Evolutionary conservation across 1,284 basidiomycete genomes (phyloP), one percentile per base, ranked within the genome.

Genomic region (Earliella scabrosa): DNA sequence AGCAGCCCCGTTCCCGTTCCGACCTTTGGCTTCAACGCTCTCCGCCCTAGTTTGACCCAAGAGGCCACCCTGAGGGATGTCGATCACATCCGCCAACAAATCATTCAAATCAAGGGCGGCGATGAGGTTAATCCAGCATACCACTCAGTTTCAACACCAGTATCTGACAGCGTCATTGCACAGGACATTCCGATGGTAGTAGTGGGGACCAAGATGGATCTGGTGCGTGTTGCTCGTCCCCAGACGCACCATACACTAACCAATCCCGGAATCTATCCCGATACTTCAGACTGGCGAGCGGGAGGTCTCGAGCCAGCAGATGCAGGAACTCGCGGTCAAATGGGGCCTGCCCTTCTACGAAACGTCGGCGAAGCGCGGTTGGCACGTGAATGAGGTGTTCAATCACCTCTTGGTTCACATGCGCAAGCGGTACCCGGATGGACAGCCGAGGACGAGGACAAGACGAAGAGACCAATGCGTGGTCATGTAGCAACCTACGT

Each of bases 201-300:
- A 11, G 92, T 94, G 16, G 93, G 93, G 40, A 95, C 93, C 50
- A 96, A 96, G 73, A 81, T 92, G 56, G 94, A 96, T 71, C 83
- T 95, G 51, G 69, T 70, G 14, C 44, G 68, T 58, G 13, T 38
- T 36, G 3, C n/a, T 24, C 20, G 43, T 35, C 16, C 7, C 36
- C 29, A n/a, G 10, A 35, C 16, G 23, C 32, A 11, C 6, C 36
- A 20, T 16, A 39, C 36, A 10, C n/a, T 20, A 20, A 20, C n/a
- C n/a, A 16, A 34, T 34, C 11, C 32, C 32, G 9, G 10, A 34
- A 34, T 16, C 10, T 34, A 5, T 34, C 32, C 11, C 4, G 24
- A 23, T 46, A 18, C 10, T 39, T 24, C 50, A 71, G 70, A 80
- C 82, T 32, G 84, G 82, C 58, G 93, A 95, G 72, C 83, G 94